These are phyloP conservation scores for Acrocalymma vagum DNA, from an alignment of 2,329 filamentous ascomycete genomes.

Conservation along the genomic window DNA sequence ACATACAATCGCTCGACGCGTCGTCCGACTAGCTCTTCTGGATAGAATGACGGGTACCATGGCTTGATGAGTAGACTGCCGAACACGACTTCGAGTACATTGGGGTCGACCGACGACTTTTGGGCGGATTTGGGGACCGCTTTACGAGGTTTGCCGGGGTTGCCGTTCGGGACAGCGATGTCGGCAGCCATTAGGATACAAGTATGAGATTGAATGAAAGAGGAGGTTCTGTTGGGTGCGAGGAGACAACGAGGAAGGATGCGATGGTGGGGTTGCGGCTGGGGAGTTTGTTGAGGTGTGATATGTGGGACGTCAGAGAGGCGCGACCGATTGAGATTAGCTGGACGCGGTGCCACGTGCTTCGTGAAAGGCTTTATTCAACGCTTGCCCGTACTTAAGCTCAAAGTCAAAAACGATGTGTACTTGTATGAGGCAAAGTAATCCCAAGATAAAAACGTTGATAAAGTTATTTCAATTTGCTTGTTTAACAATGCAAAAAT, in stretches of 20 bases:
- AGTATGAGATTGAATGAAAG: background rate
- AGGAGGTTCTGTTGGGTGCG: too few relatives aligned
- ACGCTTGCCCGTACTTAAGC: too few relatives aligned
- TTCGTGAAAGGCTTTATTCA: too few relatives aligned
- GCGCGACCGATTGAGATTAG: background rate
- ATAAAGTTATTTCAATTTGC: too few relatives aligned
- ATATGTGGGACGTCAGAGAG: too few relatives aligned
- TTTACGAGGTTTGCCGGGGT: conserved; percentile 18
- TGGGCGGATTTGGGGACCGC: conserved; percentile 17
- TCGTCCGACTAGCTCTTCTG: conserved; percentile 66
- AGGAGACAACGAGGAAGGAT: conserved; percentile 7
- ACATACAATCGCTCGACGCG: conserved; percentile 73
- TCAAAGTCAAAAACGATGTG: too few relatives aligned
- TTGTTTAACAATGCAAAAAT: too few relatives aligned
- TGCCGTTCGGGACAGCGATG: conserved; percentile 26
- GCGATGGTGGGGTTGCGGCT: conserved; percentile 11
- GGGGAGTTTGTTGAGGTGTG: conserved; percentile 12
- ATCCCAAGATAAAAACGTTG: too few relatives aligned
- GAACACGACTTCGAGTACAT: conserved; percentile 86
- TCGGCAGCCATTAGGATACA: conserved; percentile 31
- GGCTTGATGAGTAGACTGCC: conserved; percentile 85
- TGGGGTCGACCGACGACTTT: conserved; percentile 64
- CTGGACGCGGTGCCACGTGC: conserved; percentile 19
- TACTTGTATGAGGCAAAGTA: too few relatives aligned
- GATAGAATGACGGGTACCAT: conserved; percentile 93